Conservation (phyloP, 1,139 yeast species). For the Sporopachydermia cereana region DNA sequence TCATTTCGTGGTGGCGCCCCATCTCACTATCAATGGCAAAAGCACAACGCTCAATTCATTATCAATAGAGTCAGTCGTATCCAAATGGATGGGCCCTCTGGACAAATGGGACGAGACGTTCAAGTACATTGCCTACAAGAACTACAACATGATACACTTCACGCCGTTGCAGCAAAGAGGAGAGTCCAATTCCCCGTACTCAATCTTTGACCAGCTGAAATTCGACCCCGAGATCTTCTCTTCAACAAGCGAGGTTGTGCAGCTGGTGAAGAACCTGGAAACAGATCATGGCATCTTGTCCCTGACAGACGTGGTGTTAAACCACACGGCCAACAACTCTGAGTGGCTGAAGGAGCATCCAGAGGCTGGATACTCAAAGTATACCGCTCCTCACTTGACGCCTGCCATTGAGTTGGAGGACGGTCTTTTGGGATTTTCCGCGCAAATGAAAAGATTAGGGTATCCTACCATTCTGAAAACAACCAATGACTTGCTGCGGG, state of each 20-base stretch:
- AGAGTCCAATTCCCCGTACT: conserved; percentile 82
- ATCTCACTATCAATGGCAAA: conserved; percentile 42
- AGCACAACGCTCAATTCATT: conserved; percentile 69
- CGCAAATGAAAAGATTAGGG: conserved; percentile 38
- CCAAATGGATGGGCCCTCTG: conserved; percentile 79
- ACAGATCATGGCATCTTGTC: conserved; percentile 52
- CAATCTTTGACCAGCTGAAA: conserved; percentile 71
- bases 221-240: conserved; percentile 63
- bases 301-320: conserved; percentile 85
- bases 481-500: conserved; percentile 40
- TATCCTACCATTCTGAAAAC: conserved; percentile 44
- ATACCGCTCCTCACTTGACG: conserved; percentile 79
- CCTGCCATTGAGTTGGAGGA: conserved; percentile 80
- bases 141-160: conserved; percentile 92
- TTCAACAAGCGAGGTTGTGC: conserved; percentile 35
- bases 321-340: conserved; percentile 90
- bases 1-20: conserved; percentile 78
- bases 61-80: conserved; percentile 73
- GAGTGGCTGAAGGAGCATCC: conserved; percentile 78
- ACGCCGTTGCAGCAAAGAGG: conserved; percentile 91
- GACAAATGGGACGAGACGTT: conserved; percentile 58
- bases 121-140: conserved; percentile 49
- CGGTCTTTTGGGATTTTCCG: conserved; percentile 52
- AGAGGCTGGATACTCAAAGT: conserved; percentile 76
- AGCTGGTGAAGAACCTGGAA: conserved; percentile 38